These are phyloP conservation scores for Aspergillus hiratsukae DNA, from an alignment of 2,329 filamentous ascomycete species.

Conservation along the genomic window DNA sequence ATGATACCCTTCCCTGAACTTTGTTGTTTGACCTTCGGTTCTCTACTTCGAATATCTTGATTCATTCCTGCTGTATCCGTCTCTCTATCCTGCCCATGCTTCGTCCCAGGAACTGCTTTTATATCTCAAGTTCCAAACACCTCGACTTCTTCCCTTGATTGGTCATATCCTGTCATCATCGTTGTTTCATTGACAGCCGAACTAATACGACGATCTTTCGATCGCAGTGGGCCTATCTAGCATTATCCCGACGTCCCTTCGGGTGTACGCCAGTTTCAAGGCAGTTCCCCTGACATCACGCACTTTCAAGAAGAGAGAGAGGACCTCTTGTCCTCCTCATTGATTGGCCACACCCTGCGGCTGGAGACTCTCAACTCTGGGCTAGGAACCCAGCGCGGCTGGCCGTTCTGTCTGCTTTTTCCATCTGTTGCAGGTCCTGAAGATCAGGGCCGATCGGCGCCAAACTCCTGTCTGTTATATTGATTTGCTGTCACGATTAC, in stretches of 20 bases:
- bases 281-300: not conserved
- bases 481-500: not conserved
- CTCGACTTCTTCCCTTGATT: not conserved
- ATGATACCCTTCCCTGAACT: not conserved
- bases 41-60: not conserved
- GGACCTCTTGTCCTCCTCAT: not conserved
- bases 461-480: not conserved
- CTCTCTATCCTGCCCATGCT: not conserved
- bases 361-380: not conserved
- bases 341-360: not conserved
- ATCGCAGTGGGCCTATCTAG: not conserved
- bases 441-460: not conserved
- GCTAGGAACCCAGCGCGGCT: not conserved
- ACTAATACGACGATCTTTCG: not conserved
- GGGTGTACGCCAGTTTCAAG: not conserved
- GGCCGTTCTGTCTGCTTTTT: not conserved
- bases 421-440: not conserved
- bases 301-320: not conserved
- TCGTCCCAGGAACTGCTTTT: not conserved
- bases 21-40: conserved; percentile 5
- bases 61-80: not conserved
- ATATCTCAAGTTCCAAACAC: not conserved
- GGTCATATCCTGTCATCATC: conserved; percentile 10
- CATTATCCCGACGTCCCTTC: not conserved
- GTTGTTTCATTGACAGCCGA: conserved; percentile 5